Base-by-base conservation (phyloP, 352 stramenopile genomes). In the Globisporangium barbulae region DNA sequence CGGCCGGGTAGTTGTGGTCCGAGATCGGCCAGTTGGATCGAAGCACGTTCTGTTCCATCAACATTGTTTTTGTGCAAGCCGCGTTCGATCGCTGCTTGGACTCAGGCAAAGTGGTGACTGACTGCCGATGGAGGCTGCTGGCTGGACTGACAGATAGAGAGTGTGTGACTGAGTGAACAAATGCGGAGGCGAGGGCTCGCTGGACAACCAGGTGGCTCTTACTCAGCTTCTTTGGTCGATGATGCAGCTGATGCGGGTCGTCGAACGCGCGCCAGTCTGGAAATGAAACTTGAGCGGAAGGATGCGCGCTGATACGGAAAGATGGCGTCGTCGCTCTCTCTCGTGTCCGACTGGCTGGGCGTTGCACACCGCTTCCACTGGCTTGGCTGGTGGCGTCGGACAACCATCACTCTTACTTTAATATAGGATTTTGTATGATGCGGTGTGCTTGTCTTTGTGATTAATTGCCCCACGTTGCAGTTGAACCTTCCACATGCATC, bases 41-140 rank as follows among this genome's bases (percentile, higher is more conserved):
- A n/a, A 68, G 62, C 35, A 61, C 62, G 62, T 63, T 61, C 53
- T 68, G 62, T 42, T 68, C 62, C 62, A 68, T 68, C 45, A 68
- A 56, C 62, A 68, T 67, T 41, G 54, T 56, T 13, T 19, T n/a
- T 5, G 22, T 13, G 10, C 4, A 17, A 33, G 12, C 15, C 4
- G 22, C 13, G 47, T 12, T 47, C 48, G 30, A 12, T 52, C 25
- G 59, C 37, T 60, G 22, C 37, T 39, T 39, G 22, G 37, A 22
- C 13, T 28, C 22, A 22, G 15, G 54, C 13, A 35, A 52, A n/a
- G 52, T 65, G 49, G 35, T 59, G 59, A 59, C 47, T 61, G 54
- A 61, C 21, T 3, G 54, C 33, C 33, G 35, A 12, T 12, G 7
- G 9, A 3, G 35, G 35, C 35, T 41, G 35, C 12, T 41, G 35